These are phyloP conservation scores for Bauhinia variegata DNA, from an alignment of 306 rosid species.

Conservation along the genomic window DNA sequence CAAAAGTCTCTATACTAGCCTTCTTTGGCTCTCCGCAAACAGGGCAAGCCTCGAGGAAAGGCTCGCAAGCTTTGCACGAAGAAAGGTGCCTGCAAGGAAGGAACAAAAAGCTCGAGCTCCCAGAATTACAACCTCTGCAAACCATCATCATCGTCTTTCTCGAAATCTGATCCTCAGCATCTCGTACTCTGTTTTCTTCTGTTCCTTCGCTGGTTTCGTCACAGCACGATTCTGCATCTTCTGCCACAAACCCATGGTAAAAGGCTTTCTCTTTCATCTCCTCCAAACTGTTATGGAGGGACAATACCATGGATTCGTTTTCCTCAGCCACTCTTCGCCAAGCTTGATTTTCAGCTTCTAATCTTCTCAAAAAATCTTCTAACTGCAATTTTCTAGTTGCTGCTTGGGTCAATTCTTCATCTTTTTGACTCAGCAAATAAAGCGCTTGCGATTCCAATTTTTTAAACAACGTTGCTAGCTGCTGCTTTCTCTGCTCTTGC, in stretches of 20 bases:
- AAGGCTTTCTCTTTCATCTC: conserved; percentile 51
- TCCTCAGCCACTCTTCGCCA: conserved; percentile 66
- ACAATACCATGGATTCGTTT: conserved; percentile 54
- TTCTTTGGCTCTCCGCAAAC: conserved; percentile 67
- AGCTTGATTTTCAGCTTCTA: conserved; percentile 65
- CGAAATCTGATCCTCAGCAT: conserved; percentile 25
- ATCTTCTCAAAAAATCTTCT: conserved; percentile 46
- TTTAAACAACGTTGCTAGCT: conserved; percentile 39
- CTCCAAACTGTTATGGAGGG: conserved; percentile 56
- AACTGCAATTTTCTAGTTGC: conserved; percentile 51
- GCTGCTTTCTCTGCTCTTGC: conserved; percentile 60
- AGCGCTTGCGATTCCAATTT: conserved; percentile 42
- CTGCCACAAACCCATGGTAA: conserved; percentile 19
- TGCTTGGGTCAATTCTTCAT: conserved; percentile 58
- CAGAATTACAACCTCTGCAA: conserved; percentile 60
- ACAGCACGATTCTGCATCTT: conserved; percentile 70
- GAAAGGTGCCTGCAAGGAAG: conserved; percentile 89
- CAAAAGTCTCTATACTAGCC: conserved; percentile 65
- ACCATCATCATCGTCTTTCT: conserved; percentile 21
- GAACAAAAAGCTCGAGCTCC: conserved; percentile 55
- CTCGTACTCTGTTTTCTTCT: conserved; percentile 13
- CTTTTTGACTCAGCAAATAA: conserved; percentile 47
- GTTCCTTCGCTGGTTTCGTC: conserved; percentile 35
- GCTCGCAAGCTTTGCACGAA: conserved; percentile 74
- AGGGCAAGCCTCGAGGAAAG: conserved; percentile 67